These are phyloP conservation scores for Sporothrix pseudoabietina DNA, from an alignment of 2,329 filamentous ascomycete genomes.

Conservation along the genomic window DNA sequence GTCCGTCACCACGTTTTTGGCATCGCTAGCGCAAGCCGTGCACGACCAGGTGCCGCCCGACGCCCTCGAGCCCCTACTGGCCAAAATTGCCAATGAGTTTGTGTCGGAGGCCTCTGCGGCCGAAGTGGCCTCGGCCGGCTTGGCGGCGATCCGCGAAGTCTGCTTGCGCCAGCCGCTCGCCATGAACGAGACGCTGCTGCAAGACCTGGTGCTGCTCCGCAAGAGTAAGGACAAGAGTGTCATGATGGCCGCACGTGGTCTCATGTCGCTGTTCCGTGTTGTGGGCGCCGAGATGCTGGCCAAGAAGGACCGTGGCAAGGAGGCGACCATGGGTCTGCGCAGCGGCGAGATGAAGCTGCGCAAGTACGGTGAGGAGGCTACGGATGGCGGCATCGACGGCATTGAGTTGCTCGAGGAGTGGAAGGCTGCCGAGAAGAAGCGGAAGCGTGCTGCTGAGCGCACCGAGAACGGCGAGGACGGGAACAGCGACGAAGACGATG, in stretches of 20 bases:
- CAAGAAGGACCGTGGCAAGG: slow-evolving; percentile 88
- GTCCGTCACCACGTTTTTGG: slow-evolving; percentile 89
- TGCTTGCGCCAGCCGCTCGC: slow-evolving; percentile 91
- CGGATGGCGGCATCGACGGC: slow-evolving; percentile 79
- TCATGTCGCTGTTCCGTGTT: slow-evolving; percentile 88
- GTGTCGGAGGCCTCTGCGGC: slow-evolving; percentile 90
- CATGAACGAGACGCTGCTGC: slow-evolving; percentile 92
- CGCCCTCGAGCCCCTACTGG: slow-evolving; percentile 82
- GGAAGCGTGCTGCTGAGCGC: slow-evolving; percentile 59
- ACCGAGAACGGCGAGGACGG: slow-evolving; percentile 59
- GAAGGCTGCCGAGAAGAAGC: slow-evolving; percentile 85
- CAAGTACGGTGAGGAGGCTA: slow-evolving; percentile 78
- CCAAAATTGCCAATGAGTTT: slow-evolving; percentile 98
- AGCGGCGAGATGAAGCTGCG: slow-evolving; percentile 73
- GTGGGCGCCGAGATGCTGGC: slow-evolving; percentile 85
- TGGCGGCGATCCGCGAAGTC: slow-evolving; percentile 94
- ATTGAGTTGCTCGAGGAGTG: slow-evolving; percentile 88
- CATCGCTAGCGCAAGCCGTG: slow-evolving; percentile 86
- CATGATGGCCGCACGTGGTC: slow-evolving; percentile 96
- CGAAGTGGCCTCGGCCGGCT: slow-evolving; percentile 82
- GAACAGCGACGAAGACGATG: slow-evolving; percentile 58
- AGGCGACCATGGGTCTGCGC: slow-evolving; percentile 78
- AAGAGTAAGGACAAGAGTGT: slow-evolving; percentile 98
- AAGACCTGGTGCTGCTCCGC: slow-evolving; percentile 92
- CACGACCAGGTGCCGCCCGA: slow-evolving; percentile 92